Base-by-base conservation (phyloP, 2,329 filamentous ascomycete genomes). In the Exophiala phaeomuriformis region DNA sequence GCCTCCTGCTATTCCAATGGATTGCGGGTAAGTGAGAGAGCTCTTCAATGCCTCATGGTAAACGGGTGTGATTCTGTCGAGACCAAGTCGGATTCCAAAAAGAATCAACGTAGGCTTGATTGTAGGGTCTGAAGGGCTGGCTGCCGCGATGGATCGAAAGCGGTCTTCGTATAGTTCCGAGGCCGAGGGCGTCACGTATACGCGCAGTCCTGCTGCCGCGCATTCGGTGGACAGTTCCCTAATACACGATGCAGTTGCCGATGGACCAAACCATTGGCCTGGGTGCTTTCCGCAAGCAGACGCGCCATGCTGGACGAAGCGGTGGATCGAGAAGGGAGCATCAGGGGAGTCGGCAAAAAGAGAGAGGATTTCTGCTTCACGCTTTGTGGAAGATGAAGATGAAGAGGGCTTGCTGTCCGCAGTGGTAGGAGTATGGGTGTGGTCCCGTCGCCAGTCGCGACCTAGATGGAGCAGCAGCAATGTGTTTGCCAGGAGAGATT, bases 191-290 rank as follows among this genome's bases (percentile, higher is more conserved):
- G 90, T 94, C 2, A 90, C 83, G 65, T 97, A 97, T 6, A 97
- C 89, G 42, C 83, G 81, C 8, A 97, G 73, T 1, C 77, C 79
- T 3, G 79, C 75, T 46, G 82, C 75, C 49, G 75, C 69, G 60
- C 84, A 78, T 56, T 81, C 76, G 55, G 85, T 85, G 28, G 83
- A 82, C 36, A 98, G 75, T 19, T 88, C 87, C 68, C 89, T 85
- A 61, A 98, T 96, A 69, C 93, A 97, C 52, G 85, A 83, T 44
- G 93, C 90, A 6, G 93, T 94, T 4, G 93, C 93, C 12, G 90
- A 96, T n/a, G 93, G 93, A 0, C 93, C 93, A 71, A 98, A 98
- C 93, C 93, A 98, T 71, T 97, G 89, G 36, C 93, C 93, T 0
- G 93, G 93, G 65, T 94, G 88, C 70, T 95, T 97, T 3, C 89